A percentile compares a stretch with the other conserved stretches of the same genome.
Evolutionary conservation across 768 basidiomycete genomes (phyloP).

Genomic region (Clavulina sp.): DNA sequence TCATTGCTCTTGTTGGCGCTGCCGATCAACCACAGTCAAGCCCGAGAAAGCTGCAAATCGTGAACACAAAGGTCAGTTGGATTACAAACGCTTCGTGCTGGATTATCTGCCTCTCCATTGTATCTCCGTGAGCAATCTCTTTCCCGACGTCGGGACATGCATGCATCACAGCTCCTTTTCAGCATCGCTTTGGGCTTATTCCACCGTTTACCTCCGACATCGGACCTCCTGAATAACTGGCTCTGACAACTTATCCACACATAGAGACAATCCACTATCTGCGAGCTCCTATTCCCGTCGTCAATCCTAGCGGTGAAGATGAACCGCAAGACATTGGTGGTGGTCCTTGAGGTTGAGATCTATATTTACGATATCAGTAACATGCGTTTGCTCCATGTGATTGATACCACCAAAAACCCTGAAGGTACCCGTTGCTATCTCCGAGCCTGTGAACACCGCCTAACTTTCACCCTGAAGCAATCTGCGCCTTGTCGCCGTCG

Average conservation of each 20-base stretch:
- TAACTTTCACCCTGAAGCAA: conserved; percentile 39
- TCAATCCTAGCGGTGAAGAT: conserved; percentile 95
- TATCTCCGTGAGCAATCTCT: too few relatives aligned
- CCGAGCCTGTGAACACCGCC: too few relatives aligned
- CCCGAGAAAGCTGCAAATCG: conserved; percentile 88
- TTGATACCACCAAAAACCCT: conserved; percentile 91
- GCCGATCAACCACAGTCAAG: conserved; percentile 83
- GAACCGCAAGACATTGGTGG: conserved; percentile 90
- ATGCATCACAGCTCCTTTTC: too few relatives aligned
- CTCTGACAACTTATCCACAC: too few relatives aligned
- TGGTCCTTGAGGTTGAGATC: conserved; percentile 92
- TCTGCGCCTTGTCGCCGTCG: conserved; percentile 86
- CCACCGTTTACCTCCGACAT: too few relatives aligned
- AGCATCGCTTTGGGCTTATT: too few relatives aligned
- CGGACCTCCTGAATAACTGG: neutral
- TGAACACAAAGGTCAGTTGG: conserved; percentile 80
- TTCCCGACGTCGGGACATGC: too few relatives aligned
- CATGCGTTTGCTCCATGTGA: conserved; percentile 93
- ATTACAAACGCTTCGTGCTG: too few relatives aligned
- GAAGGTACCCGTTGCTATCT: conserved; percentile 44
- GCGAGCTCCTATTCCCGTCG: conserved; percentile 93
- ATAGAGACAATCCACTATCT: conserved; percentile 94
- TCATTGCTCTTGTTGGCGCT: conserved; percentile 91
- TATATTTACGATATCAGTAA: conserved; percentile 99
- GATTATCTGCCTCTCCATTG: too few relatives aligned